phyloP scores from a whole-genome alignment of 371 early-diverging fungal species.

The Rhizopus stolonifer region DNA sequence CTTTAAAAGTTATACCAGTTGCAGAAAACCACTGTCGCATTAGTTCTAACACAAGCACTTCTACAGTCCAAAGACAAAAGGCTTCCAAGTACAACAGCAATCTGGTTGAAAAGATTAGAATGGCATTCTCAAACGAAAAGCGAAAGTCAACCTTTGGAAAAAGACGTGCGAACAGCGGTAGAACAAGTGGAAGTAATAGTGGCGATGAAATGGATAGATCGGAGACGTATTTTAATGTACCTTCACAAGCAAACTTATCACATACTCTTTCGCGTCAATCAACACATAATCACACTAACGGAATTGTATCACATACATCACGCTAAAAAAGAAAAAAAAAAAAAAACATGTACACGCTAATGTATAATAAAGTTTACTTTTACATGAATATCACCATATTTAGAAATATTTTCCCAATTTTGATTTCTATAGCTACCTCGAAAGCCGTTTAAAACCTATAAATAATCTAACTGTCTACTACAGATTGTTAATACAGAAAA shows the following conservation, averaged over 20 bases:
- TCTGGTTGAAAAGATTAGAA: slow-evolving; percentile 39
- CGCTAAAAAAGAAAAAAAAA: too few species aligned
- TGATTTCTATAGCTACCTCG: too few species aligned
- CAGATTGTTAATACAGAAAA: too few species aligned
- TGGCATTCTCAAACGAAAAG: slow-evolving; percentile 35
- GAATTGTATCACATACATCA: too few species aligned
- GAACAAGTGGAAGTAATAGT: background rate
- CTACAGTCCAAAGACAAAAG: background rate
- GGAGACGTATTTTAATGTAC: slow-evolving; percentile 8
- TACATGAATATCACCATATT: too few species aligned
- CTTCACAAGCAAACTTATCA: slow-evolving; percentile 1
- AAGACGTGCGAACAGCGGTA: slow-evolving; percentile 2
- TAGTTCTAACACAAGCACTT: slow-evolving; percentile 4
- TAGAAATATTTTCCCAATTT: too few species aligned
- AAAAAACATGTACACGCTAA: too few species aligned
- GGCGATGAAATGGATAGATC: slow-evolving; percentile 4
- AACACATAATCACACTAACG: slow-evolving; percentile 15
- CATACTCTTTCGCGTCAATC: slow-evolving; percentile 24
- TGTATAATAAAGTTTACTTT: too few species aligned
- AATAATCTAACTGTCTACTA: too few species aligned
- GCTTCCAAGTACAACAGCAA: slow-evolving; percentile 6
- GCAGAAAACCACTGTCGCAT: slow-evolving; percentile 16
- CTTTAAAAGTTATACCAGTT: background rate
- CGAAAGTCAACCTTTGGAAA: slow-evolving; percentile 1
- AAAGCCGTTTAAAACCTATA: too few species aligned